Evolutionary conservation across 1,139 yeast species (phyloP), one percentile per base, ranked within the genome.

Genomic region (Debaryomyces coudertii): DNA sequence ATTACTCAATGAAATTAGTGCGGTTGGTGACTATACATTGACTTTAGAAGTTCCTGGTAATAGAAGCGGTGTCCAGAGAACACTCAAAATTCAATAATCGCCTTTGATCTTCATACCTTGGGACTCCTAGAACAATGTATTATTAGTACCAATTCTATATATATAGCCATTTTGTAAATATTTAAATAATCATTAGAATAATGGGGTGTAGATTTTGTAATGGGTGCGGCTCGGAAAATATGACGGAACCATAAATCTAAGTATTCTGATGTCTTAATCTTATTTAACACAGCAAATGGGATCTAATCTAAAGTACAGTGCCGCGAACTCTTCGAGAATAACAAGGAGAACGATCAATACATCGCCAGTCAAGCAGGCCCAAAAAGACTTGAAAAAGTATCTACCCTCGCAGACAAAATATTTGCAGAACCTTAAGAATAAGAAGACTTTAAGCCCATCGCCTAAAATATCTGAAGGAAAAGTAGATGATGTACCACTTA

Each of bases 311-410:
- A 62, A 69, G 41, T 73, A 65, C 47, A 70, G 73, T 45, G 79
- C 79, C 1, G 77, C 80, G 3, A 68, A 60, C 48, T 68, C 78
- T 34, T 73, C 79, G 0, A 57, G 61, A 18, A 65, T 73, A 12
- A 48, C 61, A 9, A 68, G 63, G 48, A 54, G 54, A 47, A 50
- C 52, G 24, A 42, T 49, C 44, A 47, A 53, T 42, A 52, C 50
- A 29, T 60, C 68, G 1, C 67, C 69, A 5, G 53, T 61, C 14
- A 63, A 61, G 53, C 58, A 60, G 43, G 54, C 53, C 38, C 59
- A 53, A 46, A 57, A 55, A 24, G 60, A 56, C 31, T 47, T 64
- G 12, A 66, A 63, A 50, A 58, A 53, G 29, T 46, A 60, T 7
- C 48, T 68, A 33, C 71, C 73, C 4, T 53, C 68, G 7, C 69